Conservation (phyloP, 805 yeast genomes). For the Kazachstania martiniae region DNA sequence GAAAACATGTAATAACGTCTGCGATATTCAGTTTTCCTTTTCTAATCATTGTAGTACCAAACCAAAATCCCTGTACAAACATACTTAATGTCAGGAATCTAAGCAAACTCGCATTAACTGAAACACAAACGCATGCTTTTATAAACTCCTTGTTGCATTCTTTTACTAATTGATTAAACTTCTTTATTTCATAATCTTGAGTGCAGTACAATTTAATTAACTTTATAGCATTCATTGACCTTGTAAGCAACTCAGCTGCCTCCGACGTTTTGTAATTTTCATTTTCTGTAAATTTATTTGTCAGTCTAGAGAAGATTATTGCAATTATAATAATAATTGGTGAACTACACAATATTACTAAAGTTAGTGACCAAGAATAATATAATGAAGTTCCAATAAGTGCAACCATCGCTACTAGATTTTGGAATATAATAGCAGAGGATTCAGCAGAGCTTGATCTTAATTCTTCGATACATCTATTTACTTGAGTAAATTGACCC, state of each 20-base stretch:
- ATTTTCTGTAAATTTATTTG: constrained; percentile 36
- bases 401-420: constrained; percentile 41
- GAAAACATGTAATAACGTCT: constrained; percentile 70
- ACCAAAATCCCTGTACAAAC: constrained; percentile 91
- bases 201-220: constrained; percentile 56
- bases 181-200: constrained; percentile 38
- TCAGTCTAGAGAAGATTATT: constrained; percentile 37
- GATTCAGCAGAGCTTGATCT: constrained; percentile 60
- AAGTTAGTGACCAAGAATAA: constrained; percentile 77
- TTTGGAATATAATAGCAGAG: constrained; percentile 45
- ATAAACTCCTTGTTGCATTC: constrained; percentile 32
- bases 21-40: constrained; percentile 42
- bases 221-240: constrained; percentile 53
- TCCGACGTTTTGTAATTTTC: constrained; percentile 50
- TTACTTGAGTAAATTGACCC: constrained; percentile 56
- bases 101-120: constrained; percentile 44
- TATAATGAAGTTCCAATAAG: constrained; percentile 55
- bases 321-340: constrained; percentile 54
- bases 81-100: constrained; percentile 52
- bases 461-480: constrained; percentile 65
- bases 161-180: constrained; percentile 29
- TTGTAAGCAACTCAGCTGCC: constrained; percentile 54
- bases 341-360: constrained; percentile 61
- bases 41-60: constrained; percentile 61
- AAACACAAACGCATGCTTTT: constrained; percentile 36